Evolutionary conservation across 805 yeast species (phyloP), one percentile per base, ranked within the genome.

Genomic region (Saturnispora quitensis): DNA sequence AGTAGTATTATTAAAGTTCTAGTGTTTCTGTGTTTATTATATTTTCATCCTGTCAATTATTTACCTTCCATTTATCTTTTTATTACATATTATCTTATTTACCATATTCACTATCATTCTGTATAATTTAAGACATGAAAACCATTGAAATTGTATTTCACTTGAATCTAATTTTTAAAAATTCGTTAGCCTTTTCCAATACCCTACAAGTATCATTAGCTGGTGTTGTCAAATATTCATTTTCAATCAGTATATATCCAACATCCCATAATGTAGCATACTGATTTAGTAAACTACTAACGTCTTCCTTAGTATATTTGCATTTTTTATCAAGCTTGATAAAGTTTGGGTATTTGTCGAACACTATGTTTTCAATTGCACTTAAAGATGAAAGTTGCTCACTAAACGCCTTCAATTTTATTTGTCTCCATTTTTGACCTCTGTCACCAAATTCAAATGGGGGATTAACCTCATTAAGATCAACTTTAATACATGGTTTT

Each of bases 391-490:
- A 20, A 17, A 51, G 46, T 6, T 44, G 28, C 18, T 40, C 40
- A 2, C 27, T 43, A 1, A 63, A 47, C 24, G 62, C 62, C 6
- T 58, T 48, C 20, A 70, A 57, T 54, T 70, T 70, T 57, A 67
- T 67, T 68, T 67, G 61, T 40, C 73, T 53, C 74, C 73, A 70
- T n/a, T 52, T 56, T 1, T 69, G 63, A 2, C 73, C 73, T 20
- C 60, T 38, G 55, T 70, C 73, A 1, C 73, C 73, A 62, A 68
- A 70, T 31, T 58, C 62, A 54, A 66, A 70, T 13, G 55, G 55
- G n/a, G 45, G 42, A 4, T 27, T 35, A n/a, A 45, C 22, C 17
- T 38, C 36, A 6, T 28, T 22, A 3, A 12, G 5, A 22, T 22
- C 18, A 8, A 12, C 27, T 13, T n/a, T n/a, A 5, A 12, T 8